These are phyloP conservation scores for Planoprotostelium fungivorum DNA, from an alignment of 78 protist genomes.

Conservation along the genomic window DNA sequence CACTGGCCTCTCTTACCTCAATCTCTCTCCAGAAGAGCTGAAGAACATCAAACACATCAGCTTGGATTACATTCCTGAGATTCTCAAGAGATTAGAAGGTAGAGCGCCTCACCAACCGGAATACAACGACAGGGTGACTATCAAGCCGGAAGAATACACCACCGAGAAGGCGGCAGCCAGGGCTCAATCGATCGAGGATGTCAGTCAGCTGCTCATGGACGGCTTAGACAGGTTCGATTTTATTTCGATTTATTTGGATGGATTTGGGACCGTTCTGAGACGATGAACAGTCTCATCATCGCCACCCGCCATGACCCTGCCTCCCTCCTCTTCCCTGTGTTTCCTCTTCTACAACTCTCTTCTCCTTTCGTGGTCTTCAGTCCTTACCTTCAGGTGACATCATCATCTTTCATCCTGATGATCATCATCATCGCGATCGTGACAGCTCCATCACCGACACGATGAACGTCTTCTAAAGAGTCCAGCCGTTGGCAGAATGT, in stretches of 20 bases:
- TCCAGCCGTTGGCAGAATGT: neutral
- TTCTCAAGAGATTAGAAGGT: neutral
- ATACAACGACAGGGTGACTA: neutral
- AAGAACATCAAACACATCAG: neutral
- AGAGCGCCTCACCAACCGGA: neutral
- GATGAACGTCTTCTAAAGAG: neutral
- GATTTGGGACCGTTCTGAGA: neutral
- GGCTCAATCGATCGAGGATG: conserved; percentile 2
- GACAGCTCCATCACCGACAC: no score
- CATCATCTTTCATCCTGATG: neutral
- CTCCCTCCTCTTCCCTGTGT: conserved; percentile 9
- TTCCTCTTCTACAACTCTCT: conserved; percentile 21
- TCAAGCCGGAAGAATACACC: neutral
- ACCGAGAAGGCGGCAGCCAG: neutral
- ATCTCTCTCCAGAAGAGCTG: neutral
- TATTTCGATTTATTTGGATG: neutral
- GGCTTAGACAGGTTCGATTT: neutral
- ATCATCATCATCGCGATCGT: no score
- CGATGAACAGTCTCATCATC: conserved; percentile 14
- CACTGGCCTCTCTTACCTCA: neutral
- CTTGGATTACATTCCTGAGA: neutral
- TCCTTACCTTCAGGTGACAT: neutral
- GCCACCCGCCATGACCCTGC: conserved; percentile 47
- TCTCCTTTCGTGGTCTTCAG: conserved; percentile 30
- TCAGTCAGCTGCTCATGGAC: neutral